Percentiles rank a stretch among this genome's conserved stretches.
phyloP scores from a whole-genome alignment of 2,329 filamentous ascomycete genomes.

The Leptographium wingfieldii region DNA sequence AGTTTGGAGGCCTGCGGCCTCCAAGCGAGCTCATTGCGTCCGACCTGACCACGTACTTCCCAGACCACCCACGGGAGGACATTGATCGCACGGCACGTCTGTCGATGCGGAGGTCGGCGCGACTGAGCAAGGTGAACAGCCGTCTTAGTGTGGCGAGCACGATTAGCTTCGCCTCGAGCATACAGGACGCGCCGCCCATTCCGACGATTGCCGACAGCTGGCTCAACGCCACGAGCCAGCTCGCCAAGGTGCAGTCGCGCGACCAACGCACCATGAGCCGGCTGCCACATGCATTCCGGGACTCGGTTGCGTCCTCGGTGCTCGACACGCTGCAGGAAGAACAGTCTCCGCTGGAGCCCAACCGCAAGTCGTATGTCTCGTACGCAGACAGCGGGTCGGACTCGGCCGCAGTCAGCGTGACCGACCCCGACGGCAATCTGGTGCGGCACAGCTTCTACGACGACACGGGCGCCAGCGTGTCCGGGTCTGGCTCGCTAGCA shows the following conservation, averaged over 20 bases:
- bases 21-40: constrained; percentile 96
- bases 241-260: constrained; percentile 34
- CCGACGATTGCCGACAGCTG: constrained; percentile 92
- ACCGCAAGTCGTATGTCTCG: constrained; percentile 92
- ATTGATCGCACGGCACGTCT: constrained; percentile 92
- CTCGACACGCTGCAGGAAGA: constrained; percentile 88
- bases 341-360: constrained; percentile 64
- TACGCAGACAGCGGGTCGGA: constrained; percentile 67
- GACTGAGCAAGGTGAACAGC: constrained; percentile 84
- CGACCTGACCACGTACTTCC: constrained; percentile 93
- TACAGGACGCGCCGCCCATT: constrained; percentile 87
- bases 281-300: constrained; percentile 55
- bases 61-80: constrained; percentile 82
- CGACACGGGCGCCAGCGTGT: constrained; percentile 29
- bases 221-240: constrained; percentile 52
- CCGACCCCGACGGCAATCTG: constrained; percentile 62
- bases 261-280: constrained; percentile 25
- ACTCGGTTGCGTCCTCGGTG: constrained; percentile 80
- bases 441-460: constrained; percentile 74
- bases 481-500: constrained; percentile 59
- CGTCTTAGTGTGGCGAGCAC: constrained; percentile 90
- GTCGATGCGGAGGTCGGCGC: constrained; percentile 79
- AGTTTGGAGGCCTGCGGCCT: constrained; percentile 83
- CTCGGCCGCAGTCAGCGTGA: constrained; percentile 55
- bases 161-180: constrained; percentile 80